A percentile compares a stretch with the other conserved stretches of the same genome.
phyloP scores from a whole-genome alignment of 1,284 basidiomycete genomes.

The Leccinum cinnamomeum region DNA sequence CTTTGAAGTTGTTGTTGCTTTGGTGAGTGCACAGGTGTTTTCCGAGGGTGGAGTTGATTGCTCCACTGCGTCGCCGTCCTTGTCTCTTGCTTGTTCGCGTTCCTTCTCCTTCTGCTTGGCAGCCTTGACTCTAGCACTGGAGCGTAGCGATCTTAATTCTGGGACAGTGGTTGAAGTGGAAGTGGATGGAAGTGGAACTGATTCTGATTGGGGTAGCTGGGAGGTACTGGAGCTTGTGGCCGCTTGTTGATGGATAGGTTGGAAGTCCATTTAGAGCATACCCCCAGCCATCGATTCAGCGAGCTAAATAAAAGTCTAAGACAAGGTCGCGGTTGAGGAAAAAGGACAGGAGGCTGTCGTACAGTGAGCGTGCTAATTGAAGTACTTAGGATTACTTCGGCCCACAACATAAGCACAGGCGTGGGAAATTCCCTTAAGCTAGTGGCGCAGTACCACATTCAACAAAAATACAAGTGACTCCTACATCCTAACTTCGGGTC shows the following conservation, averaged over 20 bases:
- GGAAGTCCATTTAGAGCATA: constrained; percentile 84
- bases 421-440: constrained; percentile 29
- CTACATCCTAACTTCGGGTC: background rate
- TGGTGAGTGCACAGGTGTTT: constrained; percentile 41
- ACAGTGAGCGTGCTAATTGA: constrained; percentile 28
- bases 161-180: constrained; percentile 35
- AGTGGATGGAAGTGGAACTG: constrained; percentile 36
- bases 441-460: constrained; percentile 13
- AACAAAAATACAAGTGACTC: constrained; percentile 1
- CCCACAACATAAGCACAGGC: constrained; percentile 28
- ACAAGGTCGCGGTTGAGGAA: constrained; percentile 29
- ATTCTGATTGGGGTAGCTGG: constrained; percentile 41
- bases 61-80: constrained; percentile 43
- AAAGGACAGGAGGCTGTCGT: constrained; percentile 25
- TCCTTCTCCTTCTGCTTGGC: constrained; percentile 65
- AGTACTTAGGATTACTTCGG: constrained; percentile 28
- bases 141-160: constrained; percentile 58
- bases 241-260: constrained; percentile 65
- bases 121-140: constrained; percentile 74
- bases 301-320: constrained; percentile 21
- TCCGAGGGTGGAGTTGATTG: constrained; percentile 40
- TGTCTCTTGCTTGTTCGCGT: constrained; percentile 42
- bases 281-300: constrained; percentile 77
- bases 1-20: constrained; percentile 41
- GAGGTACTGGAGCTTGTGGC: constrained; percentile 59